Percentiles rank a stretch among this genome's conserved stretches.
These are phyloP conservation scores for Calonectria hawksworthii DNA, from an alignment of 2,329 filamentous ascomycete species.

Conservation along the genomic window DNA sequence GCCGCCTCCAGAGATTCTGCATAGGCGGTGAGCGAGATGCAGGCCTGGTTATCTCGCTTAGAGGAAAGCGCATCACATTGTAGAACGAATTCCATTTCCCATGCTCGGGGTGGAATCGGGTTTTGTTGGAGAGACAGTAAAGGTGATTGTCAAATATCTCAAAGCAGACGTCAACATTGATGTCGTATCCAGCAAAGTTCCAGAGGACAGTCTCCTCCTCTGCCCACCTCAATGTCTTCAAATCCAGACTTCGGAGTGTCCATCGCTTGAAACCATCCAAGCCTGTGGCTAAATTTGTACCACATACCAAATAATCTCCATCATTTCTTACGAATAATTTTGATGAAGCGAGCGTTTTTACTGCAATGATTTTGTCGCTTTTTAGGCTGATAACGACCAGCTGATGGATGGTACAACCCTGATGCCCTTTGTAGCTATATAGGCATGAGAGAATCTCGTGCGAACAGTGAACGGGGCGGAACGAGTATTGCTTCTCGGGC, in stretches of 20 bases:
- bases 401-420: conserved; percentile 58
- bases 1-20: conserved; percentile 71
- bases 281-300: conserved; percentile 70
- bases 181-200: conserved; percentile 73
- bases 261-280: conserved; percentile 72
- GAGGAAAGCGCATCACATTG: conserved; percentile 73
- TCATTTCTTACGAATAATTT: conserved; percentile 79
- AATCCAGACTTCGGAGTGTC: conserved; percentile 68
- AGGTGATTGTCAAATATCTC: conserved; percentile 76
- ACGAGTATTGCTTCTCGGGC: conserved; percentile 56
- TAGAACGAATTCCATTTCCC: conserved; percentile 79
- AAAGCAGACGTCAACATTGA: conserved; percentile 79
- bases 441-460: conserved; percentile 70
- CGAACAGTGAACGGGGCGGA: conserved; percentile 70
- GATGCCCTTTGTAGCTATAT: conserved; percentile 58
- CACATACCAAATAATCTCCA: conserved; percentile 72
- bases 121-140: conserved; percentile 78
- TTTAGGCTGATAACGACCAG: conserved; percentile 63
- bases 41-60: conserved; percentile 58
- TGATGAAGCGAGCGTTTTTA: conserved; percentile 58
- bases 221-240: conserved; percentile 58
- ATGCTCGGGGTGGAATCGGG: conserved; percentile 72
- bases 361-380: conserved; percentile 59
- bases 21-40: conserved; percentile 55
- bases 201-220: conserved; percentile 64